Evolutionary conservation across 768 basidiomycete species (phyloP), one percentile per base, ranked within the genome.

Genomic region (Termitomyces sp.): DNA sequence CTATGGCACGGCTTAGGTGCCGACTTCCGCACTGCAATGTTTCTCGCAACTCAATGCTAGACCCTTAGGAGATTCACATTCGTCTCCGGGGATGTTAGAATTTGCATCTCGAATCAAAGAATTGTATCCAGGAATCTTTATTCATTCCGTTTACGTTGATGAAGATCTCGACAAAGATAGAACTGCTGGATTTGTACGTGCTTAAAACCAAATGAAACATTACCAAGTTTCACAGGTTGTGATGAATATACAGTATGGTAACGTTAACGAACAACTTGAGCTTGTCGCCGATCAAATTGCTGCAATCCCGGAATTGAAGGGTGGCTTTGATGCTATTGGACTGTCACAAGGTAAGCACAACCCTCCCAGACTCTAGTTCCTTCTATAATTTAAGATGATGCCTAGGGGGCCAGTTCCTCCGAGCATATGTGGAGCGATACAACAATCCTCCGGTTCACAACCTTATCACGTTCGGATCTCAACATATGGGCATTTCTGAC

Each of bases 401-500:
- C 20, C 24, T 59, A 87, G 87, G 87, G 20, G 92, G 92, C 6
- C 92, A 92, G 66, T 94, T 94, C 69, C 78, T 93, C 38, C 82
- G 92, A n/a, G 91, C 86, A 32, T 94, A 91, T 63, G 81, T 89
- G 20, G 88, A 94, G 64, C 75, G 82, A 24, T 85, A 85, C 69
- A 92, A 92, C 67, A 66, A 70, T 3, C 92, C 90, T 0, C 85
- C 85, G 0, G 74, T 93, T 4, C 75, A 86, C 68, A 94, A 93
- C 69, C 81, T 94, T 61, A 82, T 94, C 48, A 92, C 91, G 0
- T 93, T 94, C 66, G 92, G 92, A 46, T 85, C 89, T 20, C 91
- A 91, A 59, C 91, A 93, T 65, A 90, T 92, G 86, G 92, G 92
- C 28, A 77, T 93, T 40, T 85, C 88, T 6, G 90, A 92, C 66